Evolutionary conservation across 148 eudicot genomes (phyloP), one percentile per base, ranked within the genome.

Genomic region (Dysphania ambrosioides): DNA sequence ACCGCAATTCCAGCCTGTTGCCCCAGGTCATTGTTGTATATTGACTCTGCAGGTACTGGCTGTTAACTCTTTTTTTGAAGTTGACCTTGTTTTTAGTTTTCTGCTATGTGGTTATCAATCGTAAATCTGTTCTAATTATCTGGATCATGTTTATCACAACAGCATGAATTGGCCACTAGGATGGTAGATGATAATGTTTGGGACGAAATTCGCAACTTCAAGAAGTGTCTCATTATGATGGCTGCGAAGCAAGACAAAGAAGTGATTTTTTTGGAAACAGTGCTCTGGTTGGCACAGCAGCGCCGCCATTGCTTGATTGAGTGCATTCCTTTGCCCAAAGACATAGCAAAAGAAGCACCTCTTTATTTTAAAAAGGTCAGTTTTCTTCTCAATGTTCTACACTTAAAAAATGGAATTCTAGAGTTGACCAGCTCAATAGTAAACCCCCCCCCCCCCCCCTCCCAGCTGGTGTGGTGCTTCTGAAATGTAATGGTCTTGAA

Each of bases 201-300:
- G 99, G 92, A 87, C 21, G 99, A 95, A 79, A 86, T 95, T 60
- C 89, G 99, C 53, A 95, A 92, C 78, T 95, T 95, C 87, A 95
- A 95, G 87, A 95, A 95, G 79, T 95, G 99, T 71, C 86, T 95
- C 12, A 86, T 92, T 41, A 95, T 87, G 99, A 95, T 92, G 99
- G 90, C 89, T 83, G 89, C 88, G 6, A 86, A 95, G 83, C 94
- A 95, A 84, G 97, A 91, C 72, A 90, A 86, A 88, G 99, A 95
- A 30, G 77, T 90, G 44, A 80, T 92, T 62, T 95, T 95, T 74
- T 79, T 95, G 66, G 99, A 95, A 84, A 95, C 99, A 2, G 99
- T 92, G 51, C 87, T 92, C 82, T 90, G 87, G 62, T 78, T 95
- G 85, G 83, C 92, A 15, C 85, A 82, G 57, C 97, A 95, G 81